phyloP scores from a whole-genome alignment of 345 rosid species.

The Acer campestre region DNA sequence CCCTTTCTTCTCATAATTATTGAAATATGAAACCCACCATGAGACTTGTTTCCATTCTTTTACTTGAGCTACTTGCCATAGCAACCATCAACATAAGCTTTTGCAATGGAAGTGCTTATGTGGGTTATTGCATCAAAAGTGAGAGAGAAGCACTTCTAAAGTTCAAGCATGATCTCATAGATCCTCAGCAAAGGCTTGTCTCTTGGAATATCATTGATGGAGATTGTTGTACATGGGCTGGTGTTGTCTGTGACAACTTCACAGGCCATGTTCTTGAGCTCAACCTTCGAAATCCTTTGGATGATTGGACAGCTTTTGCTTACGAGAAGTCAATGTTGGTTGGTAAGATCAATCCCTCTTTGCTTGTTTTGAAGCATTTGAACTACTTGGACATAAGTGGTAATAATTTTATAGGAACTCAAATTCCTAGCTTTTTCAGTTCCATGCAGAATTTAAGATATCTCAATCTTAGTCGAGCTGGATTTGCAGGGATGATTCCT shows the following conservation, averaged over 20 bases:
- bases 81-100: not conserved
- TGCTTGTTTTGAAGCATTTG: not conserved
- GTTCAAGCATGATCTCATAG: not conserved
- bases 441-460: too few species aligned
- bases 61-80: not conserved
- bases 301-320: too few species aligned
- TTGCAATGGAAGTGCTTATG: not conserved
- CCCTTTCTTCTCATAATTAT: not conserved
- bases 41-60: not conserved
- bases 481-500: too few species aligned
- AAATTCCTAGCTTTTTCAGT: too few species aligned
- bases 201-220: not conserved
- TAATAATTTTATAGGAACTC: not conserved
- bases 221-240: not conserved
- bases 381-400: not conserved
- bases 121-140: not conserved
- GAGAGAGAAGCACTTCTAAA: constrained; percentile 5
- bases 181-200: not conserved
- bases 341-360: not conserved
- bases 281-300: not conserved
- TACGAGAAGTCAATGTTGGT: not conserved
- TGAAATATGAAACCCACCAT: not conserved
- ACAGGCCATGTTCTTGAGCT: not conserved
- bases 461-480: too few species aligned
- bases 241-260: not conserved